Conservation (phyloP, 2,329 filamentous ascomycete genomes). For the Corniculantispora saksenae region DNA sequence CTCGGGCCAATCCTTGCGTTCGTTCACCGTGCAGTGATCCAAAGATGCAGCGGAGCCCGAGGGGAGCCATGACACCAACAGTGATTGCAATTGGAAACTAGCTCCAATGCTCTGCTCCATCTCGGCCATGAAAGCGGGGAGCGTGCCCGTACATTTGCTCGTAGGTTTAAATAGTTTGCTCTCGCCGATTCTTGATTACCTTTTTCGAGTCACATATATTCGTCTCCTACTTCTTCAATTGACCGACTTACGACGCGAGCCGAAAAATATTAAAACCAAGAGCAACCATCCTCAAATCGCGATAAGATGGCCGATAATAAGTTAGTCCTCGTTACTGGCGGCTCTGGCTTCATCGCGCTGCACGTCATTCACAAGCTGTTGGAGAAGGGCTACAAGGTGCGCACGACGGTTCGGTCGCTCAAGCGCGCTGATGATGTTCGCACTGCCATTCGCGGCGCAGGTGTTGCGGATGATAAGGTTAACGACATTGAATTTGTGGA, state of each 20-base stretch:
- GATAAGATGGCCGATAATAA: conserved; percentile 4
- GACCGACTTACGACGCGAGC: background rate
- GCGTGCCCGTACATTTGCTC: too few relatives aligned
- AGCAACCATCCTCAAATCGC: background rate
- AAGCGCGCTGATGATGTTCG: conserved; percentile 23
- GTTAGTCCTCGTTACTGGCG: conserved; percentile 27
- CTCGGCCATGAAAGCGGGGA: too few relatives aligned
- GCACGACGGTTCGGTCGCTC: conserved; percentile 22
- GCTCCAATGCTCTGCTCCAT: too few relatives aligned
- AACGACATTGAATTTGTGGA: conserved; percentile 30
- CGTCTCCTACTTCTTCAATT: background rate
- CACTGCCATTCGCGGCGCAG: conserved; percentile 16
- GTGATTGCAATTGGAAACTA: too few relatives aligned
- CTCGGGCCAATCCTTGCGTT: too few relatives aligned
- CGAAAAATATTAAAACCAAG: background rate
- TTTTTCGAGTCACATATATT: too few relatives aligned
- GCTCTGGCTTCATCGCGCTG: conserved; percentile 27
- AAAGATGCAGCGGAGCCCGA: too few relatives aligned
- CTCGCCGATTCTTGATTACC: too few relatives aligned
- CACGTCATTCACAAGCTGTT: conserved; percentile 27
- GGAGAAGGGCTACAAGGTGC: conserved; percentile 22
- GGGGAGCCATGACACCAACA: too few relatives aligned
- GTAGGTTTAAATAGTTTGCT: too few relatives aligned
- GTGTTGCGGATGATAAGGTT: conserved; percentile 20
- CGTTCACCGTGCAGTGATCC: too few relatives aligned